Conservation (phyloP, 768 basidiomycete genomes). For the Amanita exitialis region DNA sequence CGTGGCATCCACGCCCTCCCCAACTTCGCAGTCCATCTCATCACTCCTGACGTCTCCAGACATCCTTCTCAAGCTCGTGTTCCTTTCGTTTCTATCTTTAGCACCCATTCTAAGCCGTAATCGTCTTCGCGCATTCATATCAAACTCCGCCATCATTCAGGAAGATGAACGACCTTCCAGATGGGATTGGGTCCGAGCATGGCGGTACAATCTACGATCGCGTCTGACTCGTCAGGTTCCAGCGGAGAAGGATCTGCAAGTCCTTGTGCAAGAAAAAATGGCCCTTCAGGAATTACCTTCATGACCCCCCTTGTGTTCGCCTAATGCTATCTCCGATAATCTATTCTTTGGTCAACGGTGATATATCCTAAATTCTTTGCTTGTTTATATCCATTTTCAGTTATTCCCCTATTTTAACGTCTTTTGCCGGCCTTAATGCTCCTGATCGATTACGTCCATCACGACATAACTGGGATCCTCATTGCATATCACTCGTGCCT, state of each 20-base stretch:
- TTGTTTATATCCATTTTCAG: constrained; percentile 2
- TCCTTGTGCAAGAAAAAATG: constrained; percentile 49
- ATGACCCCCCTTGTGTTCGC: constrained; percentile 11
- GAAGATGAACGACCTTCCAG: constrained; percentile 17
- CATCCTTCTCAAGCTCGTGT: constrained; percentile 74
- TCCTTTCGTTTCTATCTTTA: constrained; percentile 76
- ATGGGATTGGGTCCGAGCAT: constrained; percentile 63
- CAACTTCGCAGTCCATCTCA: constrained; percentile 70
- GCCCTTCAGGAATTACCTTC: constrained; percentile 30
- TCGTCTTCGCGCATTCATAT: constrained; percentile 48
- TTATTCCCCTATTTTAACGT: constrained; percentile 2
- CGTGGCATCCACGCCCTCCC: constrained; percentile 61
- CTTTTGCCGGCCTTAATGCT: constrained; percentile 11
- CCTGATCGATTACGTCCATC: constrained; percentile 12
- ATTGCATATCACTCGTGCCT: neutral
- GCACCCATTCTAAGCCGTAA: constrained; percentile 79
- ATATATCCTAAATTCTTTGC: neutral
- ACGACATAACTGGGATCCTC: neutral
- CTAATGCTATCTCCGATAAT: neutral
- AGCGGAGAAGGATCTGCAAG: constrained; percentile 35
- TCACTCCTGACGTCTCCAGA: constrained; percentile 77
- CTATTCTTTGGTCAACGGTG: neutral
- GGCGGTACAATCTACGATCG: constrained; percentile 42
- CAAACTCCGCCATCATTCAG: constrained; percentile 14
- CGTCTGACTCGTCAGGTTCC: constrained; percentile 41